Conservation (phyloP, 768 basidiomycete species). For the Calocera viscosa region DNA sequence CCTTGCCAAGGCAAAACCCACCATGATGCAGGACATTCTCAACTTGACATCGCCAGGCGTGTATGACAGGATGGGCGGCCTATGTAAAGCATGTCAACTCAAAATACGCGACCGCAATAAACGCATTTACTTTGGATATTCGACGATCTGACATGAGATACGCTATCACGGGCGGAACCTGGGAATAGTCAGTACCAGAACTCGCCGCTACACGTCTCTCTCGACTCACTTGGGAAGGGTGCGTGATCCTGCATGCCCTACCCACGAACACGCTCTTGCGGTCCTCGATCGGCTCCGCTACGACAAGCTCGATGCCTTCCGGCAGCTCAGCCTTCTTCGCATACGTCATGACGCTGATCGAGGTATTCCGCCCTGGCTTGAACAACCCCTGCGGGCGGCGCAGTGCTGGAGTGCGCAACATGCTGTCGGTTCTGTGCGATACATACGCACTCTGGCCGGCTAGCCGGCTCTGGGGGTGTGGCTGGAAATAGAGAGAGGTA, state of each 20-base stretch:
- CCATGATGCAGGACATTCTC: conserved; percentile 54
- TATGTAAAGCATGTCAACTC: neutral
- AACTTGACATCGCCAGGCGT: conserved; percentile 69
- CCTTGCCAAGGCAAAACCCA: conserved; percentile 12
- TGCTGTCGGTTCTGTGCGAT: no score
- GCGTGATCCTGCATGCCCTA: conserved; percentile 63
- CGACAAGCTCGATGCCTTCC: conserved; percentile 50
- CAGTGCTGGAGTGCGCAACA: no score
- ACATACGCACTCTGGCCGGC: no score
- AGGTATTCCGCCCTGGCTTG: no score
- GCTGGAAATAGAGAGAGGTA: no score
- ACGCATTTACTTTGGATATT: conserved; percentile 39
- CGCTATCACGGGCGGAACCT: conserved; percentile 59
- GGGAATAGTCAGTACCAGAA: conserved; percentile 16
- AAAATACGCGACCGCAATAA: neutral
- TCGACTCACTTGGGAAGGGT: conserved; percentile 57
- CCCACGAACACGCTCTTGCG: conserved; percentile 79
- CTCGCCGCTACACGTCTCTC: conserved; percentile 23
- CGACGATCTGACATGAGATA: conserved; percentile 58
- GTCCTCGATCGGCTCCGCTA: conserved; percentile 71
- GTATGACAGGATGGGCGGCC: conserved; percentile 67
- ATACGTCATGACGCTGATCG: no score
- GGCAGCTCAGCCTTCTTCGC: conserved; percentile 37
- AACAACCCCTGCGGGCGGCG: no score
- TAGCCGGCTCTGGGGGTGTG: no score